Percentiles rank a stretch among this genome's conserved stretches.
phyloP scores from a whole-genome alignment of 2,329 filamentous ascomycete genomes.

The Trichoderma polysporum region DNA sequence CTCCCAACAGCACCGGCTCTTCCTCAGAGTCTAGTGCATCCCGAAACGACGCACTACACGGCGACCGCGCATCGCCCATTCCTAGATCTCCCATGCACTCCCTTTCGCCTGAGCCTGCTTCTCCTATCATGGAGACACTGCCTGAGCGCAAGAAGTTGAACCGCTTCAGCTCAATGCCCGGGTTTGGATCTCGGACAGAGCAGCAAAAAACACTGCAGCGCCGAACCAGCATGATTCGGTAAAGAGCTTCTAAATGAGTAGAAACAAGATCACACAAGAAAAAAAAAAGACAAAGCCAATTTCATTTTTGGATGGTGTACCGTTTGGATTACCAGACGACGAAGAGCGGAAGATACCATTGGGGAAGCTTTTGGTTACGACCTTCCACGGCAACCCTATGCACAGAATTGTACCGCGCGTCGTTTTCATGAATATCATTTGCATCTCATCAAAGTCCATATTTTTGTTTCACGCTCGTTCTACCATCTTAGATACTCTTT shows the following conservation, averaged over 20 bases:
- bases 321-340: constrained; percentile 28
- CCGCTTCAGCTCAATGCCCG: constrained; percentile 57
- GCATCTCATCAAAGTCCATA: constrained; percentile 18
- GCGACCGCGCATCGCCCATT: constrained; percentile 30
- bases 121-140: constrained; percentile 29
- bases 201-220: constrained; percentile 40
- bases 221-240: constrained; percentile 43
- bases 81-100: constrained; percentile 26
- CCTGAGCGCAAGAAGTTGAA: constrained; percentile 50
- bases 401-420: background rate
- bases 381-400: constrained; percentile 7
- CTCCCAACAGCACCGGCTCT: constrained; percentile 58
- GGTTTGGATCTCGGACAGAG: constrained; percentile 46
- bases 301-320: constrained; percentile 23
- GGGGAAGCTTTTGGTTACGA: constrained; percentile 20
- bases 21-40: constrained; percentile 46
- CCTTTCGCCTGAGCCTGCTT: constrained; percentile 24
- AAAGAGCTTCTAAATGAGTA: constrained; percentile 14
- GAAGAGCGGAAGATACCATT: constrained; percentile 17
- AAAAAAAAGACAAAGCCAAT: background rate
- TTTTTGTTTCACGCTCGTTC: constrained; percentile 11
- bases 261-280: constrained; percentile 18
- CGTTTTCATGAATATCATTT: constrained; percentile 11
- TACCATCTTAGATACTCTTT: background rate
- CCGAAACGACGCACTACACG: constrained; percentile 39